Conservation (phyloP, 2,329 filamentous ascomycete species). For the Colletotrichum tropicale region DNA sequence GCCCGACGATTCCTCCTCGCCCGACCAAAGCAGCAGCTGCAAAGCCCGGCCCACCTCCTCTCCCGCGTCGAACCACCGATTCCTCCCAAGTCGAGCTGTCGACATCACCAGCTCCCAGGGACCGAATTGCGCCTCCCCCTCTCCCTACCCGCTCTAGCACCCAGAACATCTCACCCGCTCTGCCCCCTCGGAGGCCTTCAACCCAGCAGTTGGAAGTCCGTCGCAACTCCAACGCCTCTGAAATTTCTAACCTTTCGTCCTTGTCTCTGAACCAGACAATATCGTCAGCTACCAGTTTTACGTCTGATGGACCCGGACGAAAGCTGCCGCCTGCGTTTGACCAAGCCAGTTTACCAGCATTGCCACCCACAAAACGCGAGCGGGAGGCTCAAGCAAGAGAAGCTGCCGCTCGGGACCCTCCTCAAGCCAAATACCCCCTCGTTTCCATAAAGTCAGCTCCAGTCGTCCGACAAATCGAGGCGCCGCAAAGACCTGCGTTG, state of each 20-base stretch:
- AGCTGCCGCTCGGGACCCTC: background rate
- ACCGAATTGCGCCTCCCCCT: slow-evolving; percentile 36
- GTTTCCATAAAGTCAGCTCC: slow-evolving; percentile 42
- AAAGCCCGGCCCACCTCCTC: slow-evolving; percentile 36
- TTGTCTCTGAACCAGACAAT: slow-evolving; percentile 50
- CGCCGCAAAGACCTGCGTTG: slow-evolving; percentile 42
- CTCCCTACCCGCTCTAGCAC: slow-evolving; percentile 42
- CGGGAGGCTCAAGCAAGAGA: slow-evolving; percentile 50
- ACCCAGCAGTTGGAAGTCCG: slow-evolving; percentile 47
- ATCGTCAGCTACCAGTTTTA: slow-evolving; percentile 53
- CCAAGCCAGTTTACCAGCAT: slow-evolving; percentile 58
- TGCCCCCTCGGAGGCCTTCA: slow-evolving; percentile 56
- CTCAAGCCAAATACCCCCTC: slow-evolving; percentile 33
- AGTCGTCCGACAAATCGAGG: slow-evolving; percentile 34
- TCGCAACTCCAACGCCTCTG: slow-evolving; percentile 63
- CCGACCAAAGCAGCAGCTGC: slow-evolving; percentile 28
- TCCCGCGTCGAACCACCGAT: slow-evolving; percentile 41
- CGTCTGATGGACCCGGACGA: slow-evolving; percentile 47
- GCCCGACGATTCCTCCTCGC: slow-evolving; percentile 44
- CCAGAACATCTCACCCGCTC: slow-evolving; percentile 45
- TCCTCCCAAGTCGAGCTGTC: slow-evolving; percentile 23
- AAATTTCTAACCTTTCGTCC: slow-evolving; percentile 58
- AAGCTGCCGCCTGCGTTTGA: slow-evolving; percentile 63
- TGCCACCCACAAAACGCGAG: slow-evolving; percentile 61
- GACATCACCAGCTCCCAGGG: slow-evolving; percentile 27